A percentile compares a stretch with the other conserved stretches of the same genome.
phyloP scores from a whole-genome alignment of 805 yeast species.

The Yamadazyma sp. region DNA sequence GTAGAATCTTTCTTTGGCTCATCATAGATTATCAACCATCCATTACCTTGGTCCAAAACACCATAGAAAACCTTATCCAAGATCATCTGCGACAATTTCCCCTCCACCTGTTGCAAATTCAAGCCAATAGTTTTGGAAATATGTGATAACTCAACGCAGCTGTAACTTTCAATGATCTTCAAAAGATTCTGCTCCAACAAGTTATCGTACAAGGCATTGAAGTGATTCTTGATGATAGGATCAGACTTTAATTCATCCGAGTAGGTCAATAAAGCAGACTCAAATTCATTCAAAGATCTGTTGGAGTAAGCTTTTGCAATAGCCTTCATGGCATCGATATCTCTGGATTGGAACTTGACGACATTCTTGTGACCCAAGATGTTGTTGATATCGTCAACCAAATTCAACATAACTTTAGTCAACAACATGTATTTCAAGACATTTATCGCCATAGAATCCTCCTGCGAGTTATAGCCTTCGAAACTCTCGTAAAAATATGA shows the following conservation, averaged over 20 bases:
- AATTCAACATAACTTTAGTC: slow-evolving; percentile 88
- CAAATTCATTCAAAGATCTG: slow-evolving; percentile 89
- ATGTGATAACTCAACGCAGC: slow-evolving; percentile 91
- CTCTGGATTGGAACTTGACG: slow-evolving; percentile 72
- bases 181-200: slow-evolving; percentile 88
- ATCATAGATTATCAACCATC: slow-evolving; percentile 91
- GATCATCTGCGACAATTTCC: slow-evolving; percentile 94
- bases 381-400: slow-evolving; percentile 80
- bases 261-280: slow-evolving; percentile 72
- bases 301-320: slow-evolving; percentile 87
- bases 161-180: slow-evolving; percentile 94
- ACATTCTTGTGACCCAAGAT: slow-evolving; percentile 70
- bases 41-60: slow-evolving; percentile 96
- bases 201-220: slow-evolving; percentile 89
- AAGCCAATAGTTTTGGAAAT: slow-evolving; percentile 86
- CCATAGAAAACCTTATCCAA: slow-evolving; percentile 94
- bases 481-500: slow-evolving; percentile 94
- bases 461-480: slow-evolving; percentile 80
- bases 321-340: slow-evolving; percentile 94
- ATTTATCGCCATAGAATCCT: slow-evolving; percentile 58
- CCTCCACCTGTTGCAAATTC: slow-evolving; percentile 85
- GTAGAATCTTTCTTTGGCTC: slow-evolving; percentile 86
- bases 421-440: slow-evolving; percentile 90
- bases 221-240: slow-evolving; percentile 85
- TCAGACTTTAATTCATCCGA: slow-evolving; percentile 78